phyloP scores from a whole-genome alignment of 2,329 filamentous ascomycete genomes.

The Sodiomyces alkalinus region DNA sequence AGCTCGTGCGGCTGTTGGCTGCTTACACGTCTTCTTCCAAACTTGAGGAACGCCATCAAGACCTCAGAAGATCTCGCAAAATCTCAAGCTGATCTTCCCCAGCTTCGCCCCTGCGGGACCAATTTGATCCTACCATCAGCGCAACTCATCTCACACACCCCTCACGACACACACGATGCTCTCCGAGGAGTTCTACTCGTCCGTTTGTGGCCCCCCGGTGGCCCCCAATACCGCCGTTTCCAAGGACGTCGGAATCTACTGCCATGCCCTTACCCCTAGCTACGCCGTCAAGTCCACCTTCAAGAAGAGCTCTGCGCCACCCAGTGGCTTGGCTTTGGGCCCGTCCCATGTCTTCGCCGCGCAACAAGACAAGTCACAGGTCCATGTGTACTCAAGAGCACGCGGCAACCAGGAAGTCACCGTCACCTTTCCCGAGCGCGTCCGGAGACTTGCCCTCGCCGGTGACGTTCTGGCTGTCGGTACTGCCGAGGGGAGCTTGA shows the following conservation, averaged over 20 bases:
- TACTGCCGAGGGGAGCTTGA: constrained; percentile 69
- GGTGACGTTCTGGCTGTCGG: constrained; percentile 64
- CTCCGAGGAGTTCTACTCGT: constrained; percentile 43
- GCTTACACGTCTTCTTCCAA: too few species aligned
- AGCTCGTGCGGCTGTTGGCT: too few species aligned
- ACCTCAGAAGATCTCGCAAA: too few species aligned
- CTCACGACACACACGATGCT: constrained; percentile 36
- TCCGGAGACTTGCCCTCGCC: constrained; percentile 61
- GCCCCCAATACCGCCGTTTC: constrained; percentile 47
- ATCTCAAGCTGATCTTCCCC: too few species aligned
- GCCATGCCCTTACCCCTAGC: constrained; percentile 67
- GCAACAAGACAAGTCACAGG: constrained; percentile 78
- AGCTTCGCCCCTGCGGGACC: too few species aligned
- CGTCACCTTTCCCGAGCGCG: constrained; percentile 75
- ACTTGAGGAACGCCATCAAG: too few species aligned
- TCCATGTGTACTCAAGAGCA: constrained; percentile 79
- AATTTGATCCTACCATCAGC: constrained; percentile 1
- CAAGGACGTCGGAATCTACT: constrained; percentile 77
- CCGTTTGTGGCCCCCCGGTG: constrained; percentile 40
- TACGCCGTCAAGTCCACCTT: constrained; percentile 61
- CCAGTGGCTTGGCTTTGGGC: constrained; percentile 67
- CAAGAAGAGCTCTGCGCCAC: constrained; percentile 80
- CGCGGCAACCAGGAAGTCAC: constrained; percentile 79
- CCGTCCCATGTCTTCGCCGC: constrained; percentile 78
- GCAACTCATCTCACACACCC: neutral